Percentiles rank a stretch among this genome's conserved stretches.
Evolutionary conservation across 1,139 yeast species (phyloP).

Genomic region (Torulaspora pretoriensis): DNA sequence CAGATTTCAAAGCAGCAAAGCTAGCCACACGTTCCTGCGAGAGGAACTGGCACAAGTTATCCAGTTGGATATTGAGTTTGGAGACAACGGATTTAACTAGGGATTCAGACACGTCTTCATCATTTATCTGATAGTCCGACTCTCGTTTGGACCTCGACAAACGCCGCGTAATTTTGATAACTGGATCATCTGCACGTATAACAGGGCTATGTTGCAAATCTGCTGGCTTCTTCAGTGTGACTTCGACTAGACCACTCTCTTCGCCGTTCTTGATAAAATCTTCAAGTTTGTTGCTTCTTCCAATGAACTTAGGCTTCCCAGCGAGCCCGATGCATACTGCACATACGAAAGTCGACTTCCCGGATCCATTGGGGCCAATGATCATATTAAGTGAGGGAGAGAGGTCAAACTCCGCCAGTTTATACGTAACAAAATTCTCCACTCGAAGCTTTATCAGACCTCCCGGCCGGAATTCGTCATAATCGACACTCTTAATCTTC

Average conservation of each 20-base stretch:
- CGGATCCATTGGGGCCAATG: constrained; percentile 96
- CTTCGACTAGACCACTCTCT: constrained; percentile 52
- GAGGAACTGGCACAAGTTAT: constrained; percentile 86
- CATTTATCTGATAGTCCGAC: constrained; percentile 61
- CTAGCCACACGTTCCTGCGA: constrained; percentile 96
- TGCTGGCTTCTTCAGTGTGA: constrained; percentile 52
- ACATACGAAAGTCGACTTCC: constrained; percentile 89
- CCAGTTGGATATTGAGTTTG: constrained; percentile 71
- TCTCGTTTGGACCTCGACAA: constrained; percentile 44
- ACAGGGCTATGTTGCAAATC: constrained; percentile 34
- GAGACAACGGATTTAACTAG: constrained; percentile 46
- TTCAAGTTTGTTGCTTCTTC: constrained; percentile 62
- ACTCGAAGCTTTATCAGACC: constrained; percentile 63
- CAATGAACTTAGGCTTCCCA: constrained; percentile 73
- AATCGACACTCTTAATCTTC: constrained; percentile 17
- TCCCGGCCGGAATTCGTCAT: constrained; percentile 45
- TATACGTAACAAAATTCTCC: constrained; percentile 77
- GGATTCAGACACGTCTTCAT: constrained; percentile 41
- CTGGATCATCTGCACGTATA: constrained; percentile 25
- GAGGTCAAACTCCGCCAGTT: constrained; percentile 67
- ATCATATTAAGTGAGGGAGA: constrained; percentile 89
- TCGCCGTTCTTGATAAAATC: constrained; percentile 79
- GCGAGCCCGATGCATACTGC: constrained; percentile 89
- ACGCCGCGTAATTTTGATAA: constrained; percentile 44
- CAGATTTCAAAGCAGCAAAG: constrained; percentile 79